Base-by-base conservation (phyloP, 805 yeast species). In the Nakazawaea ambrosiae region DNA sequence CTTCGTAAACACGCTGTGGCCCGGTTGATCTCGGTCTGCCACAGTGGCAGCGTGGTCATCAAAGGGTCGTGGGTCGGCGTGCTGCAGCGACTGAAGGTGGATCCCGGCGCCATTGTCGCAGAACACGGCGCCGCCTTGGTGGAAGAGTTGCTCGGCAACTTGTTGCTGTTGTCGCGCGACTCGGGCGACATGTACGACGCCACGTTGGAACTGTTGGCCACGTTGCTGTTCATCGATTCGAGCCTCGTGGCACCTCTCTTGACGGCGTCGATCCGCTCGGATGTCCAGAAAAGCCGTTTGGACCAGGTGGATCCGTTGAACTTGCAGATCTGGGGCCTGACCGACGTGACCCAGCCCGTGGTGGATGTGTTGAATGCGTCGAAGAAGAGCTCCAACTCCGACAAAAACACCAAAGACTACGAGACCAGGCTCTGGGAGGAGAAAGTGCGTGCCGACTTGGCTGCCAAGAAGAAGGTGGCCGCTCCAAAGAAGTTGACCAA, bases 381-480 rank as follows among this genome's bases (percentile, higher is more conserved):
- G n/a, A 49, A 54, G 10, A 51, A 60, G 39, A 70, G 65, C 50
- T 63, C 60, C 4, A 75, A 76, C 11, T 75, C 75, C 51, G 26
- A 30, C 25, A 85, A 83, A 54, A 85, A 85, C 53, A 63, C 85
- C 1, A 88, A 80, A 52, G 96, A 88, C 50, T 86, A 86, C 49
- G 95, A 82, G 49, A 82, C 89, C 2, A 62, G 73, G 42, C 78
- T 85, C 55, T 90, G 97, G 97, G 98, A 92, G 53, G 88, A 81
- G 47, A 73, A 73, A 36, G 71, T 92, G 23, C 75, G 90, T 49
- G 76, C 77, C 45, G 90, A 87, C 50, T 65, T 88, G 26, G 78
- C 81, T 1, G 66, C 68, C 37, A 78, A 78, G 54, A 68, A 71
- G 44, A 41, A 41, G 10, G 50, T 51, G 31, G 47, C 36, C 2